Evolutionary conservation across 495 filamentous ascomycete genomes (phyloP).

Genomic region (Durotheca rogersii): DNA sequence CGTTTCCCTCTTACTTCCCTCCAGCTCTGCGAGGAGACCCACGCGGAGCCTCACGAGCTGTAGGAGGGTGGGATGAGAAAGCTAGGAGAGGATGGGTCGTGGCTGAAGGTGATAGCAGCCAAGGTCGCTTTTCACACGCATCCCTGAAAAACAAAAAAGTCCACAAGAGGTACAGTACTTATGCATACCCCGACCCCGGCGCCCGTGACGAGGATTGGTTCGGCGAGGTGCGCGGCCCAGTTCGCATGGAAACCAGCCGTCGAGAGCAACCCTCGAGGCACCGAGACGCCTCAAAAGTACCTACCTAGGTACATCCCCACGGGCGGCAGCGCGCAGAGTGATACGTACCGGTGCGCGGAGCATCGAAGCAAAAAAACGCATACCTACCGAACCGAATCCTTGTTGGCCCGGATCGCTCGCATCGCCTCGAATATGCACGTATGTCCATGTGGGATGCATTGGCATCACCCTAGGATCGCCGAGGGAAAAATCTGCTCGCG

Average conservation of each 20-base stretch:
- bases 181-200: conserved; percentile 13
- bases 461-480: no score
- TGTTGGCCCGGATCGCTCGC: no score
- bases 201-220: not conserved
- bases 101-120: conserved; percentile 28
- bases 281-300: conserved; percentile 1
- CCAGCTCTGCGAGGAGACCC: conserved; percentile 7
- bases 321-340: no score
- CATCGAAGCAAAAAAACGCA: conserved; percentile 9
- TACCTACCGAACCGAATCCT: no score
- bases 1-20: conserved; percentile 20
- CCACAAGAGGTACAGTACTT: conserved; percentile 9
- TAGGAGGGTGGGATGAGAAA: not conserved
- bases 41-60: conserved; percentile 26
- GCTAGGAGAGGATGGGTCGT: not conserved
- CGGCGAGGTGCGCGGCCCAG: conserved; percentile 2
- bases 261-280: not conserved
- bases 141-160: conserved; percentile 7
- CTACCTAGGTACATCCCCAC: no score
- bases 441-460: no score
- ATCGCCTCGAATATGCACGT: no score
- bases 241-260: conserved; percentile 1
- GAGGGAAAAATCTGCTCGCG: not conserved
- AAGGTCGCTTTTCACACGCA: conserved; percentile 18
- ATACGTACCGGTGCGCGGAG: conserved; percentile 14